A percentile compares a stretch with the other conserved stretches of the same genome.
Evolutionary conservation across 1,284 basidiomycete genomes (phyloP).

Genomic region (Cryptococcus wingfieldii): DNA sequence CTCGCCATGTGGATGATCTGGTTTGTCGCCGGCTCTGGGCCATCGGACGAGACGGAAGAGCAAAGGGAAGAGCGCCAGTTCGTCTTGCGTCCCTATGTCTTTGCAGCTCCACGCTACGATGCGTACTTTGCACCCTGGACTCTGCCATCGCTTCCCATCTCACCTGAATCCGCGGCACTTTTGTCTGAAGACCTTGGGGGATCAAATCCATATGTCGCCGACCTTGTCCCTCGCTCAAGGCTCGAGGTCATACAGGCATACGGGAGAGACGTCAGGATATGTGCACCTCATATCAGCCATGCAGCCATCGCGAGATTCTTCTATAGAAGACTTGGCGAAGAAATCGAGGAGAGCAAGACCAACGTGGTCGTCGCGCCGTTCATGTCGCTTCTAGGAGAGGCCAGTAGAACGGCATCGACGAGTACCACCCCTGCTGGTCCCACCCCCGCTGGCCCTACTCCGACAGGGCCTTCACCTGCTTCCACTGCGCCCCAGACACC

Average conservation of each 20-base stretch:
- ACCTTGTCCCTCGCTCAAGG: constrained; percentile 47
- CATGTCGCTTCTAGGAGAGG: constrained; percentile 3
- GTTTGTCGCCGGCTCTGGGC: constrained; percentile 44
- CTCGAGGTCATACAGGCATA: constrained; percentile 47
- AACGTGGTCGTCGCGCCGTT: constrained; percentile 8
- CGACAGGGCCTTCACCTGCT: not conserved
- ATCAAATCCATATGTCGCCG: constrained; percentile 48
- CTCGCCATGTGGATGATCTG: constrained; percentile 52
- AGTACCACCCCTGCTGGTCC: not conserved
- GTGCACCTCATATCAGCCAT: constrained; percentile 44
- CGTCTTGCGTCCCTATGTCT: constrained; percentile 54
- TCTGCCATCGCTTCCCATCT: constrained; percentile 42
- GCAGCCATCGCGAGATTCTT: constrained; percentile 50
- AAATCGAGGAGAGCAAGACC: constrained; percentile 3
- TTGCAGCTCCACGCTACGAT: constrained; percentile 53
- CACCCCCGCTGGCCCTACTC: not conserved
- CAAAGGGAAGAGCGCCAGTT: constrained; percentile 46
- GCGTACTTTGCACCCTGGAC: constrained; percentile 54
- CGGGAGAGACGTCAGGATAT: constrained; percentile 31
- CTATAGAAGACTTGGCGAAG: constrained; percentile 12
- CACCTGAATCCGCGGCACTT: not conserved
- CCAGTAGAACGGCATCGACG: not conserved
- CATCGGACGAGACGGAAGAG: constrained; percentile 16
- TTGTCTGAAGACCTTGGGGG: not conserved
- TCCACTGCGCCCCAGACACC: constrained; percentile 4